Evolutionary conservation across 345 rosid genomes (phyloP).

Genomic region (Cardiospermum halicacabum): DNA sequence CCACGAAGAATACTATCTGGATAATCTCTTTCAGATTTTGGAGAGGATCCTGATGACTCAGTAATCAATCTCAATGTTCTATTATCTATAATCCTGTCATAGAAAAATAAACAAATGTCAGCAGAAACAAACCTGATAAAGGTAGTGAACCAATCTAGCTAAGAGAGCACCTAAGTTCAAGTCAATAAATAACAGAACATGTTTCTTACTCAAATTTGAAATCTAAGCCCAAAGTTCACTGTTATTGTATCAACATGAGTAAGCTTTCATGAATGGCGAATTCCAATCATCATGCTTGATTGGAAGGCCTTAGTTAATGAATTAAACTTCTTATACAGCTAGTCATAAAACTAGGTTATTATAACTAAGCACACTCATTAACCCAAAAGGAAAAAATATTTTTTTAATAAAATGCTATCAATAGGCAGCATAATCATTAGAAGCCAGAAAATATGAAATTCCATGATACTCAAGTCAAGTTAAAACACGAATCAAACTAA

Average conservation of each 20-base stretch:
- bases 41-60: constrained; percentile 58
- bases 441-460: too few species aligned
- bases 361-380: too few species aligned
- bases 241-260: neutral
- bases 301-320: neutral
- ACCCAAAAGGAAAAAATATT: too few species aligned
- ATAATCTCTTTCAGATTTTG: constrained; percentile 49
- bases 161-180: neutral
- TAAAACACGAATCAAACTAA: neutral
- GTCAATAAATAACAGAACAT: neutral
- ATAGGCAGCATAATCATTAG: neutral
- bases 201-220: neutral
- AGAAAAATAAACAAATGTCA: constrained; percentile 11
- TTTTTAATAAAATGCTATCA: too few species aligned
- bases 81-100: constrained; percentile 81
- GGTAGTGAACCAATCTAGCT: neutral
- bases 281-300: neutral
- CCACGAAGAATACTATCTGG: constrained; percentile 69
- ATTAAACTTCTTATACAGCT: neutral
- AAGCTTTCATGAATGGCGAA: neutral
- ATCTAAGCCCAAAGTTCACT: neutral
- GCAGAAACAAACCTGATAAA: constrained; percentile 3
- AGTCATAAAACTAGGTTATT: too few species aligned
- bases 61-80: constrained; percentile 79
- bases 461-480: too few species aligned